A percentile compares a stretch with the other conserved stretches of the same genome.
phyloP scores from a whole-genome alignment of 2,329 filamentous ascomycete species.

The Fusarium praegraminearum region DNA sequence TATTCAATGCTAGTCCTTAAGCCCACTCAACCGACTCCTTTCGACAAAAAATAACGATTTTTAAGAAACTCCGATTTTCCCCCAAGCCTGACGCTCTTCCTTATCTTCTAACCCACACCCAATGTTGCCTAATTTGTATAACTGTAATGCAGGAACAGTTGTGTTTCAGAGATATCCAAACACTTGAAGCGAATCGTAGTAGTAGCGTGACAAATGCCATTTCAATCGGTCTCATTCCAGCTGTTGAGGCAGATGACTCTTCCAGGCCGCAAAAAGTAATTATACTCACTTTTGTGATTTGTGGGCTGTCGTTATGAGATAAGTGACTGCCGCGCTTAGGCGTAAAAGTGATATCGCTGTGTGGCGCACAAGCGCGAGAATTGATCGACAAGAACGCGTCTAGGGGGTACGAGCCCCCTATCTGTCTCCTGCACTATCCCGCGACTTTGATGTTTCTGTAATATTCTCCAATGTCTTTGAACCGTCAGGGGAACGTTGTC shows the following conservation, averaged over 20 bases:
- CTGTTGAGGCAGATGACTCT: background rate
- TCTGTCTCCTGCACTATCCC: slow-evolving; percentile 36
- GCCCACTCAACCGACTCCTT: slow-evolving; percentile 10
- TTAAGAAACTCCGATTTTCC: slow-evolving; percentile 28
- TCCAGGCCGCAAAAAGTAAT: background rate
- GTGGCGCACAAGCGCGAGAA: slow-evolving; percentile 36
- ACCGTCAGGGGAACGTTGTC: slow-evolving; percentile 34
- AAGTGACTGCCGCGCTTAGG: slow-evolving; percentile 6
- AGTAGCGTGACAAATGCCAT: slow-evolving; percentile 11
- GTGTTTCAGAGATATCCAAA: slow-evolving; percentile 19
- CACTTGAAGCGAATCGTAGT: slow-evolving; percentile 17
- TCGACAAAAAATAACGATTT: slow-evolving; percentile 16
- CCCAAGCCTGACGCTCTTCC: background rate
- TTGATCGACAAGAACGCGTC: slow-evolving; percentile 34
- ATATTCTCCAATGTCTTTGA: slow-evolving; percentile 20
- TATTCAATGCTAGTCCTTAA: slow-evolving; percentile 18
- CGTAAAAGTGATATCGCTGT: slow-evolving; percentile 10
- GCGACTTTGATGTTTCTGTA: slow-evolving; percentile 29
- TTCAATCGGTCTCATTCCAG: slow-evolving; percentile 11
- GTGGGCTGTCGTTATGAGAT: slow-evolving; percentile 14
- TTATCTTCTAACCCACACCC: slow-evolving; percentile 4
- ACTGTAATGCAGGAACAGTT: slow-evolving; percentile 14
- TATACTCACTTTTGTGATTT: background rate
- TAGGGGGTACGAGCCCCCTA: slow-evolving; percentile 26
- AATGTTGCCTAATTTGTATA: background rate